Base-by-base conservation (phyloP, 257 asterid genomes). In the Ehretia macrophylla region DNA sequence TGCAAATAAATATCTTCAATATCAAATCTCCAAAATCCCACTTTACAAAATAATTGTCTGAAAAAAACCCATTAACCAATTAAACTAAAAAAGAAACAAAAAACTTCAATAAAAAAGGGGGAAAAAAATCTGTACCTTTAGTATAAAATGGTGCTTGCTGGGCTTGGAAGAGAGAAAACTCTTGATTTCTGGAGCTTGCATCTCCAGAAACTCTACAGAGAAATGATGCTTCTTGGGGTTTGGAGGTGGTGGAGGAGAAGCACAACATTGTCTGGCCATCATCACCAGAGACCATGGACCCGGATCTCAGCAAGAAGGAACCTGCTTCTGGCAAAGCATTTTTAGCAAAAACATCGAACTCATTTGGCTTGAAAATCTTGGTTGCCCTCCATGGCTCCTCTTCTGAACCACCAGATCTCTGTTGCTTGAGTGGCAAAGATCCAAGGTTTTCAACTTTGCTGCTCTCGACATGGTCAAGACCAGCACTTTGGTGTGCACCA, bases 361-460 rank as follows among this genome's bases (percentile, higher is more conserved):
- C 73, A 54, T 71, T 46, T 54, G 65, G 22, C 58, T 47, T 72
- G 0, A 65, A 56, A 0, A 56, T 22, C 58, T 74, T 78, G 18
- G 32, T 45, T 0, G 45, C 14, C 62, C 77, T 65, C 79, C 67
- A 70, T 16, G 23, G 17, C 11, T 59, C 67, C 23, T 67, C 52
- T 60, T 42, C 54, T 54, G 51, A 45, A 61, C n/a, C 71, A 19
- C 66, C 71, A 64, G 83, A 74, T 78, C 77, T 78, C 64, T 70
- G 66, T 37, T 42, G 70, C 54, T 72, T 72, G 44, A 68, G 44
- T 19, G 17, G 32, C 62, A 68, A 72, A 69, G 77, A 69, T 77
- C 80, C 80, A 57, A 56, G 48, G 32, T 46, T 52, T 27, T 40
- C 48, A 17, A 13, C 48, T 20, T 17, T n/a, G 64, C 18, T 21